These are phyloP conservation scores for Diaporthe sp. DNA, from an alignment of 2,329 filamentous ascomycete species.

Conservation along the genomic window DNA sequence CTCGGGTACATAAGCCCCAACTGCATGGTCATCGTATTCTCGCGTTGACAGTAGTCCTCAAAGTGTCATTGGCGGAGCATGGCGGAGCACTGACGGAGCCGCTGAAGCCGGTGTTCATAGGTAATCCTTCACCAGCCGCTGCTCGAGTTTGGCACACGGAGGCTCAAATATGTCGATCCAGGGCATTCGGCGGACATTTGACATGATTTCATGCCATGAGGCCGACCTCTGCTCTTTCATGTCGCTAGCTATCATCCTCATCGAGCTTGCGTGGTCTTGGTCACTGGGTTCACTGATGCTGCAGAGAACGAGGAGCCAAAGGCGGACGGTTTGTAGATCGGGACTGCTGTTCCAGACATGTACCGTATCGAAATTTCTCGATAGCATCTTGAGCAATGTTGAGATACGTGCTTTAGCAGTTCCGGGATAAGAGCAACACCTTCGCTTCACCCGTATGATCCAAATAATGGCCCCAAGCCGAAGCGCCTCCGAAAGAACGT, in stretches of 20 bases:
- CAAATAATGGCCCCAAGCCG: conserved; percentile 1
- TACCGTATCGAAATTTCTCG: neutral
- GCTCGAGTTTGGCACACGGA: neutral
- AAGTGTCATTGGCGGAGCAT: neutral
- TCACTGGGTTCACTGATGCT: conserved; percentile 4
- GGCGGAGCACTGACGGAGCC: neutral
- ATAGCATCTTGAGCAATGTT: neutral
- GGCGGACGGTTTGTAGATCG: neutral
- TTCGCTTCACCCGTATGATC: conserved; percentile 14
- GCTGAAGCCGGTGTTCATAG: neutral
- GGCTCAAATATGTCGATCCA: conserved; percentile 11
- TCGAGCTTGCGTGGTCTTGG: neutral
- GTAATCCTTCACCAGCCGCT: neutral
- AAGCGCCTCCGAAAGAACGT: neutral
- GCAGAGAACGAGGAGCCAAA: conserved; percentile 20
- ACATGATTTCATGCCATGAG: neutral
- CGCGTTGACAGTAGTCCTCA: too few relatives aligned
- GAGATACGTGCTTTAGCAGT: conserved; percentile 6
- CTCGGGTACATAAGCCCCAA: too few relatives aligned
- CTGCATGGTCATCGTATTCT: too few relatives aligned
- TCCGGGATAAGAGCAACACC: conserved; percentile 6
- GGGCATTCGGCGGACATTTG: conserved; percentile 1
- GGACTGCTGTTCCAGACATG: conserved; percentile 4
- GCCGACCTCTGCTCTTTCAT: neutral
- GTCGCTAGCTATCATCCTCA: neutral